phyloP scores from a whole-genome alignment of 257 asterid species.

The Scutellaria galericulata region DNA sequence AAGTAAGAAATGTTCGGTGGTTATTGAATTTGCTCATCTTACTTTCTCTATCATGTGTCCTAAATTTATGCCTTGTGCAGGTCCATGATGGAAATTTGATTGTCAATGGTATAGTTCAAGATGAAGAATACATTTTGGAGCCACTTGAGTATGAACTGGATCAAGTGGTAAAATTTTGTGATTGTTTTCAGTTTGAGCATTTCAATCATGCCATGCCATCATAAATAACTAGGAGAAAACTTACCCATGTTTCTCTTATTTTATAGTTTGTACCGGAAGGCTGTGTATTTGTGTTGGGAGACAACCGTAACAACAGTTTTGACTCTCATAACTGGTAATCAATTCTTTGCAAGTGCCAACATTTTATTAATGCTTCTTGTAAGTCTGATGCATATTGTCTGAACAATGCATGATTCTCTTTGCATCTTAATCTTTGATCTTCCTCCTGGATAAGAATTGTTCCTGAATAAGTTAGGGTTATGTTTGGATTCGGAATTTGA shows the following conservation, averaged over 20 bases:
- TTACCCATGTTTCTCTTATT: slow-evolving; percentile 27
- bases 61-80: slow-evolving; percentile 43
- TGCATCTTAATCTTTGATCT: not conserved
- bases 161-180: slow-evolving; percentile 56
- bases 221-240: slow-evolving; percentile 18
- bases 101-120: slow-evolving; percentile 70
- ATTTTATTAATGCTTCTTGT: not conserved
- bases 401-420: not conserved
- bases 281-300: slow-evolving; percentile 91
- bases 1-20: slow-evolving; percentile 49
- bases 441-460: not conserved
- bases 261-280: slow-evolving; percentile 89
- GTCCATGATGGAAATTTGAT: slow-evolving; percentile 73
- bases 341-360: slow-evolving; percentile 1
- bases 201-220: slow-evolving; percentile 5
- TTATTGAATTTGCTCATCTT: slow-evolving; percentile 22
- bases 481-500: too few relatives aligned
- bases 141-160: slow-evolving; percentile 84
- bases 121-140: slow-evolving; percentile 80
- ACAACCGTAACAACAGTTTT: slow-evolving; percentile 90
- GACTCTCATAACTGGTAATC: slow-evolving; percentile 90
- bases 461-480: not conserved
- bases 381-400: not conserved
- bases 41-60: not conserved
- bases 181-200: slow-evolving; percentile 21